These are phyloP conservation scores for Xylaria sp. DNA, from an alignment of 2,329 filamentous ascomycete genomes.

Conservation along the genomic window DNA sequence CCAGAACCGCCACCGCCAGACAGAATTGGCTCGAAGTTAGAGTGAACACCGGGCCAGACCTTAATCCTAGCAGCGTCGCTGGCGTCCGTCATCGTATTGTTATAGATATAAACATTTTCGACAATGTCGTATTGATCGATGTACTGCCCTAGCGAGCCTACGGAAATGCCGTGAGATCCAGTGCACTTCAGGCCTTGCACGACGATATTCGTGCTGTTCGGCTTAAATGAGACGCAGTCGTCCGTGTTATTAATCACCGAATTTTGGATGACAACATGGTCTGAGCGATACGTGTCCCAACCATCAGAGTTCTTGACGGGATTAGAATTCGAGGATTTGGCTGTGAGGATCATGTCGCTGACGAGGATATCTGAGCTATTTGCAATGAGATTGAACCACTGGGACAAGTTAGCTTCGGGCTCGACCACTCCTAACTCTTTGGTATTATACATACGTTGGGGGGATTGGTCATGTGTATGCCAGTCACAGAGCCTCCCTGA, in stretches of 20 bases:
- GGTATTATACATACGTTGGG: constrained; percentile 35
- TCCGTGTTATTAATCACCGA: constrained; percentile 73
- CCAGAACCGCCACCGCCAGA: constrained; percentile 72
- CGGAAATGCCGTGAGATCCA: constrained; percentile 77
- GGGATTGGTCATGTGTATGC: constrained; percentile 38
- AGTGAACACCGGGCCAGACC: constrained; percentile 72
- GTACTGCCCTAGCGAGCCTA: constrained; percentile 79
- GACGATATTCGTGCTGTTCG: constrained; percentile 75
- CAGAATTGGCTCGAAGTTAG: constrained; percentile 67
- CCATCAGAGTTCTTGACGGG: constrained; percentile 72
- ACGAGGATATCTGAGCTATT: constrained; percentile 74
- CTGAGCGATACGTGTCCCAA: constrained; percentile 71
- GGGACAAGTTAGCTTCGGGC: constrained; percentile 33
- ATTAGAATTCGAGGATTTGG: constrained; percentile 58
- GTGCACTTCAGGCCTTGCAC: constrained; percentile 75
- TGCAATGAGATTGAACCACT: constrained; percentile 74
- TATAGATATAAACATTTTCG: constrained; percentile 74
- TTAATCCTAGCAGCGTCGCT: constrained; percentile 77
- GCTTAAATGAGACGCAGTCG: constrained; percentile 80
- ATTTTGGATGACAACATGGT: constrained; percentile 73
- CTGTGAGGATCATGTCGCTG: constrained; percentile 69
- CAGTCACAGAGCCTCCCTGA: constrained; percentile 36
- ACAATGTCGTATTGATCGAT: constrained; percentile 72
- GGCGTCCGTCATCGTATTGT: constrained; percentile 68
- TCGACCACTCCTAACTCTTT: background rate